Conservation (phyloP, 2,329 filamentous ascomycete genomes). For the Fusarium neocosmosporiellum region DNA sequence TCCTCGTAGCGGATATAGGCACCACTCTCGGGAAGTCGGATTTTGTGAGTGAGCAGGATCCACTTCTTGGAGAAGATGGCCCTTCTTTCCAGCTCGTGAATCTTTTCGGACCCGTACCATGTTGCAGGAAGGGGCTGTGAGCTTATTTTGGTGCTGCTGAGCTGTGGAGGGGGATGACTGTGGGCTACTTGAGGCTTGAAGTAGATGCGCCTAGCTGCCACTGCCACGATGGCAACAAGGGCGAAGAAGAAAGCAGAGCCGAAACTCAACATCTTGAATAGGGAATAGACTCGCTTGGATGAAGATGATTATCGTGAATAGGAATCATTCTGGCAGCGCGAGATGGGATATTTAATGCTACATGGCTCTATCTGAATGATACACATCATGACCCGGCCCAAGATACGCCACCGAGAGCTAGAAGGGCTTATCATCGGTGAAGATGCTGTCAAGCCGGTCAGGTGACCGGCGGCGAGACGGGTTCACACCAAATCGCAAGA, state of each 20-base stretch:
- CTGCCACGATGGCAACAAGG: neutral
- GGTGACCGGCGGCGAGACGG: slow-evolving; percentile 33
- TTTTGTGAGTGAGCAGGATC: slow-evolving; percentile 65
- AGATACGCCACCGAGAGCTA: neutral
- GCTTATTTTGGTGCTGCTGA: slow-evolving; percentile 15
- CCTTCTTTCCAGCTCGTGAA: slow-evolving; percentile 66
- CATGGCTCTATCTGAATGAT: neutral
- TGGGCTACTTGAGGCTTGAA: slow-evolving; percentile 22
- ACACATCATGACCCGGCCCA: neutral
- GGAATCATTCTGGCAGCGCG: neutral
- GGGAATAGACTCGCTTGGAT: neutral
- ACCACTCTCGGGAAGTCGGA: slow-evolving; percentile 61
- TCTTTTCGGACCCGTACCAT: slow-evolving; percentile 64
- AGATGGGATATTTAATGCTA: neutral
- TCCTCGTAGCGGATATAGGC: slow-evolving; percentile 66
- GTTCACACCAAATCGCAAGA: slow-evolving; percentile 5
- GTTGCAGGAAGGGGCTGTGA: slow-evolving; percentile 34
- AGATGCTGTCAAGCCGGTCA: slow-evolving; percentile 21
- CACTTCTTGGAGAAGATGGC: slow-evolving; percentile 68
- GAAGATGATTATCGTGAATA: neutral
- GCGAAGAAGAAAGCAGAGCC: neutral
- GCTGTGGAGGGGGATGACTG: slow-evolving; percentile 15
- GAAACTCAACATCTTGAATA: neutral
- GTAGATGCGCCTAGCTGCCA: slow-evolving; percentile 5
- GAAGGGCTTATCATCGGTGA: slow-evolving; percentile 18